phyloP scores from a whole-genome alignment of 257 asterid species.

The Solanum piurae region DNA sequence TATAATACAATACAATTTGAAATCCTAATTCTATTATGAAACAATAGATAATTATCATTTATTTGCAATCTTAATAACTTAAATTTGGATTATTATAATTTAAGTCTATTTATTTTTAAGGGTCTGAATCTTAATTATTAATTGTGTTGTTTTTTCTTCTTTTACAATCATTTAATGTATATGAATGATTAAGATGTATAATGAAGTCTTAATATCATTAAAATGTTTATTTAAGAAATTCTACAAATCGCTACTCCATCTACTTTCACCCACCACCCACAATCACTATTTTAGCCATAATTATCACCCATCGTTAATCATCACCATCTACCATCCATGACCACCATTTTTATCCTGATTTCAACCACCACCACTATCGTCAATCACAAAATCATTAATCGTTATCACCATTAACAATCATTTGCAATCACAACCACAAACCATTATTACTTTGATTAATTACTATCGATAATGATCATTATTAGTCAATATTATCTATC shows the following conservation, averaged over 20 bases:
- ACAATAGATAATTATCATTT: no score
- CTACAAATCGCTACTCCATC: neutral
- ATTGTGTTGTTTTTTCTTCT: neutral
- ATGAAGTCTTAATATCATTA: neutral
- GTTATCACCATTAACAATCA: neutral
- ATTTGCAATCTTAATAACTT: neutral
- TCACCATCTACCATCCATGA: neutral
- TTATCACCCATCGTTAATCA: neutral
- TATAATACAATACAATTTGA: no score
- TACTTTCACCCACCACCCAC: neutral
- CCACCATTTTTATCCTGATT: neutral
- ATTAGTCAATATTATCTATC: neutral
- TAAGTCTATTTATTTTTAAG: no score
- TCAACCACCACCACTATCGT: fast-evolving
- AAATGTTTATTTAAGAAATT: no score
- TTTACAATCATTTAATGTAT: no score
- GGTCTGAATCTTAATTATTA: no score
- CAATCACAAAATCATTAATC: neutral
- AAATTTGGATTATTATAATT: no score
- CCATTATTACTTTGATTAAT: neutral
- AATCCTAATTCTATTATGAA: no score
- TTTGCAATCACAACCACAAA: neutral
- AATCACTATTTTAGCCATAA: no score
- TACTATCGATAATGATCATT: no score
- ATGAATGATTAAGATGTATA: neutral